Percentiles rank a stretch among this genome's conserved stretches.
Evolutionary conservation across 1,284 basidiomycete species (phyloP).

Genomic region (Hortiboletus rubellus): DNA sequence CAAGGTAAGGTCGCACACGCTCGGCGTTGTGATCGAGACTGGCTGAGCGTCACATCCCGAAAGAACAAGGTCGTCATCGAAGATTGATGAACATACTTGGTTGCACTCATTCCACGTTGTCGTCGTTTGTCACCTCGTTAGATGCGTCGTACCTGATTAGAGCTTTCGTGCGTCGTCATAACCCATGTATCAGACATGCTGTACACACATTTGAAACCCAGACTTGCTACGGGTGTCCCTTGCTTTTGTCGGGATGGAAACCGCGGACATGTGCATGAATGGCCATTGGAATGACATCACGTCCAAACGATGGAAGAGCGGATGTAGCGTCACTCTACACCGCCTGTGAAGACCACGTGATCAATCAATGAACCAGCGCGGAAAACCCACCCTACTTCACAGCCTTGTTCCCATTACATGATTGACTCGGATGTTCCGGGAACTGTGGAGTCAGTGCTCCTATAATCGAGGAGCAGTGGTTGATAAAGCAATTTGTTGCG

Average conservation of each 20-base stretch:
- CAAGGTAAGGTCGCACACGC: slow-evolving; percentile 44
- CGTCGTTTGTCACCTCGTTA: not conserved
- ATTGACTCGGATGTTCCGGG: too few species aligned
- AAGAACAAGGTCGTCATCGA: slow-evolving; percentile 26
- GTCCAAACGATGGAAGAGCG: not conserved
- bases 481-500: too few species aligned
- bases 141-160: not conserved
- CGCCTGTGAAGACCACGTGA: too few species aligned
- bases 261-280: not conserved
- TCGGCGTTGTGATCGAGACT: not conserved
- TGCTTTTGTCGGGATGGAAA: not conserved
- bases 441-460: too few species aligned
- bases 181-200: not conserved
- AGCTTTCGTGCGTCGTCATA: not conserved
- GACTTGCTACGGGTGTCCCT: not conserved
- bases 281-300: not conserved
- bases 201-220: not conserved
- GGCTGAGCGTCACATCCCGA: not conserved
- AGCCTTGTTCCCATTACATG: too few species aligned
- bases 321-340: too few species aligned
- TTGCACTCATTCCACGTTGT: not conserved
- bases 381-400: too few species aligned
- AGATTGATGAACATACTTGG: slow-evolving; percentile 6
- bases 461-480: too few species aligned
- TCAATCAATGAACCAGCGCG: not conserved